Evolutionary conservation across 192 early-diverging fungal species (phyloP), one percentile per base, ranked within the genome.

Genomic region (Entomortierella parvispora): DNA sequence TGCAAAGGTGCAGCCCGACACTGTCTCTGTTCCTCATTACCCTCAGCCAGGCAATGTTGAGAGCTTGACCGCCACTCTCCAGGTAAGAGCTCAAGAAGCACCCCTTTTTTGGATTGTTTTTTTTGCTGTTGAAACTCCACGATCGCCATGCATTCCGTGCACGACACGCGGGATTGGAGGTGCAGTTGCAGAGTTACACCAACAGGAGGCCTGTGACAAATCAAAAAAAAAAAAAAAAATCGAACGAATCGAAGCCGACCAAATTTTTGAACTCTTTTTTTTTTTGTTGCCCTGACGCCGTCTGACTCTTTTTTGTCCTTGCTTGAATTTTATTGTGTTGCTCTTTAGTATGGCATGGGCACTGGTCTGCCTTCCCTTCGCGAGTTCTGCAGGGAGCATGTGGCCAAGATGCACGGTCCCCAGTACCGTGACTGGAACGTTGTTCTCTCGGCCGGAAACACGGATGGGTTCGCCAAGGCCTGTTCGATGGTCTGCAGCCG

Each of bases 391-490:
- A 78, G 58, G 8, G 81, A 86, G 56, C 85, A 87, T 43, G 80
- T 82, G 6, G 72, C 74, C 42, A 65, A 51, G 12, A 80, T 86
- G 64, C 86, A 88, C 47, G 42, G 10, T 1, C 90, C 90, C 11
- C 59, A 63, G 45, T 90, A 88, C 66, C 71, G 58, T 25, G 88
- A 91, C 72, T 92, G 89, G 89, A 88, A 92, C 28, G 83, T 90
- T 3, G 70, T 90, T 11, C 81, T 84, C 46, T 87, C 89, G 34
- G 77, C 74, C n/a, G 88, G 90, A 32, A 89, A 87, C 62, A 89
- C 87, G 1, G 88, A 89, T 50, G 87, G 83, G 22, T 85, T 87
- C 54, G 71, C 81, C 43, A 90, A 89, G 79, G 81, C 83, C n/a
- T 54, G 88, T 18, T 54, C 78, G 54, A 64, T 90, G 69, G 81